A percentile compares a stretch with the other conserved stretches of the same genome.
These are phyloP conservation scores for Xerocomus brunneocitrinus DNA, from an alignment of 768 basidiomycete species.

Conservation along the genomic window DNA sequence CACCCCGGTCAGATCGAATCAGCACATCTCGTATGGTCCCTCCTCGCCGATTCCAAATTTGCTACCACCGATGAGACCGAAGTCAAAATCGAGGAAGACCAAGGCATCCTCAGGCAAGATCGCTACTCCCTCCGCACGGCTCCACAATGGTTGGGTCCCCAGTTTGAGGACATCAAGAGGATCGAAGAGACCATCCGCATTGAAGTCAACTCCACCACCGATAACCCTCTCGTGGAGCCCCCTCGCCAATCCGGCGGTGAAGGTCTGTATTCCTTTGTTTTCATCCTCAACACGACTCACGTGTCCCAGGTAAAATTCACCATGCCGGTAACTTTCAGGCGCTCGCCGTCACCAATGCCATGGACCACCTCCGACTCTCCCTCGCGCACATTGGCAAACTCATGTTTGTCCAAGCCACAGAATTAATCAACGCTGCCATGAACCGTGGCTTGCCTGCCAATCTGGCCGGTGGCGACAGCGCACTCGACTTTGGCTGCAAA, in stretches of 20 bases:
- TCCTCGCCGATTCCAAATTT: slow-evolving; percentile 66
- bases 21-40: slow-evolving; percentile 61
- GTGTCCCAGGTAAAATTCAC: slow-evolving; percentile 48
- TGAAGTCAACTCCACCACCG: slow-evolving; percentile 86
- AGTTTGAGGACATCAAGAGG: slow-evolving; percentile 71
- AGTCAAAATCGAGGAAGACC: slow-evolving; percentile 65
- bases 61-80: slow-evolving; percentile 72
- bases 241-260: slow-evolving; percentile 49
- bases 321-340: slow-evolving; percentile 91
- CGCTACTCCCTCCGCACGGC: slow-evolving; percentile 63
- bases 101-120: slow-evolving; percentile 74
- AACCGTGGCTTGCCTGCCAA: slow-evolving; percentile 79
- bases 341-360: slow-evolving; percentile 77
- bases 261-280: slow-evolving; percentile 9
- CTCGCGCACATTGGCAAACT: slow-evolving; percentile 70
- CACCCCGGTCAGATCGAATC: slow-evolving; percentile 84
- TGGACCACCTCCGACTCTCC: slow-evolving; percentile 80
- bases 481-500: slow-evolving; percentile 77
- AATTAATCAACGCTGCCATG: slow-evolving; percentile 54
- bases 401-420: slow-evolving; percentile 58
- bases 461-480: slow-evolving; percentile 74
- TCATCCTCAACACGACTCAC: neutral
- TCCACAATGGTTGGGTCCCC: slow-evolving; percentile 83
- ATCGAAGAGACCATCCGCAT: slow-evolving; percentile 60
- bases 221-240: slow-evolving; percentile 84